Evolutionary conservation across 139 green algal species (phyloP), one percentile per base, ranked within the genome.

Genomic region (Gonium pectorale): DNA sequence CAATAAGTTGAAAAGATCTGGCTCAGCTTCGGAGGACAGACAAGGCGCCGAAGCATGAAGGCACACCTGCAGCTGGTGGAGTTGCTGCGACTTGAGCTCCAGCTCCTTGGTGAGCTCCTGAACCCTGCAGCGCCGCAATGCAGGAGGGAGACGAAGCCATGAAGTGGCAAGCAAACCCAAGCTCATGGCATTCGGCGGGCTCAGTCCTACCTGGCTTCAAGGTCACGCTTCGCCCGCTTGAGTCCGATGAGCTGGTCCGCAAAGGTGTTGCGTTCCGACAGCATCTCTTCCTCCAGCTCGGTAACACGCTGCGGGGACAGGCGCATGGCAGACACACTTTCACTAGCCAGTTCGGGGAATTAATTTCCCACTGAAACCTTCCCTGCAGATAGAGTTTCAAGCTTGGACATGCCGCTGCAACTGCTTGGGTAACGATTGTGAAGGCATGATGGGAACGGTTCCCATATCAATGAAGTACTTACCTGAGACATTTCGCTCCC

Each of bases 261-360:
- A 22, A 85, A 85, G 26, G 8, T 75, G 46, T 85, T 85, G 59
- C 78, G 78, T 63, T 85, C 78, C 22, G 46, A 56, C 44, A 67
- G 41, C 22, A 85, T 74, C 63, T 85, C 78, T 22, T 85, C 78
- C 63, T 85, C 78, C 63, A 85, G 78, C 63, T 85, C 78, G 33
- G 29, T 35, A 24, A 85, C 78, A 72, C 75, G 75, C 75, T 83
- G 60, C 33, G 13, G 35, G 31, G n/a, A n/a, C n/a, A n/a, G n/a
- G n/a, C n/a, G n/a, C n/a, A n/a, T n/a, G n/a, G n/a, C n/a, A n/a
- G n/a, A n/a, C n/a, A n/a, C n/a, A n/a, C n/a, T n/a, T n/a, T n/a
- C n/a, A n/a, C n/a, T n/a, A n/a, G n/a, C n/a, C n/a, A n/a, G n/a
- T n/a, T n/a, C n/a, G n/a, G n/a, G n/a, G n/a, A n/a, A n/a, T n/a